Percentiles rank a stretch among this genome's conserved stretches.
Evolutionary conservation across 2,329 filamentous ascomycete genomes (phyloP).

Genomic region (Ceratocystis cubensis): DNA sequence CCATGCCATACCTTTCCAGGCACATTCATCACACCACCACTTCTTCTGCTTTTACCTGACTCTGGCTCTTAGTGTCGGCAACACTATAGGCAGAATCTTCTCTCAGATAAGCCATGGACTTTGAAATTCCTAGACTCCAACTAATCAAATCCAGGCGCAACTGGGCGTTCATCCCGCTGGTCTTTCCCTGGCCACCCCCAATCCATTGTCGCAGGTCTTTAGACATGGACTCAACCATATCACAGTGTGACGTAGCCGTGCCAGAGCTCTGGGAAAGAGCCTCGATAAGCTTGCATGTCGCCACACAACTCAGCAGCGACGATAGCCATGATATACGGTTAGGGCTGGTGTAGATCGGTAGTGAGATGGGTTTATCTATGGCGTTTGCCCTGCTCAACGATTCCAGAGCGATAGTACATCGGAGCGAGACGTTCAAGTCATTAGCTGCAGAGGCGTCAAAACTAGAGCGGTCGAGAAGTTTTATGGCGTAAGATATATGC

Average conservation of each 20-base stretch:
- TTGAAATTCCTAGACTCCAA: constrained; percentile 43
- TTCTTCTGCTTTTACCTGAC: background rate
- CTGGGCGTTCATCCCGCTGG: constrained; percentile 38
- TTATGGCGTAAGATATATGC: constrained; percentile 44
- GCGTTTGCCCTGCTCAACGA: constrained; percentile 38
- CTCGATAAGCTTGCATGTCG: constrained; percentile 47
- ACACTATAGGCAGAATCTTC: constrained; percentile 48
- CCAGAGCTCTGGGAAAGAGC: constrained; percentile 37
- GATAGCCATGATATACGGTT: constrained; percentile 31
- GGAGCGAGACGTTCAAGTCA: constrained; percentile 45
- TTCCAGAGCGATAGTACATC: constrained; percentile 48
- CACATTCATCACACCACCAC: background rate
- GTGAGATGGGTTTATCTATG: constrained; percentile 27
- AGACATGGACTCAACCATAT: constrained; percentile 43
- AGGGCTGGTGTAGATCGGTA: constrained; percentile 21
- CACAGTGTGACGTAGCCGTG: constrained; percentile 36
- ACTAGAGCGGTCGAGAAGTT: constrained; percentile 32
- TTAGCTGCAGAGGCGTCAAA: background rate
- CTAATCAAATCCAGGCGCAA: constrained; percentile 44
- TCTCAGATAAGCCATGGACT: constrained; percentile 47
- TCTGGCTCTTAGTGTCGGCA: constrained; percentile 34
- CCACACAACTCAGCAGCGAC: constrained; percentile 47
- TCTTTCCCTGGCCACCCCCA: constrained; percentile 39
- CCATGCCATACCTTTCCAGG: background rate
- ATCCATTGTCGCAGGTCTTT: constrained; percentile 50